These are phyloP conservation scores for Paraphaeosphaeria sporulosa DNA, from an alignment of 2,329 filamentous ascomycete species.

Conservation along the genomic window DNA sequence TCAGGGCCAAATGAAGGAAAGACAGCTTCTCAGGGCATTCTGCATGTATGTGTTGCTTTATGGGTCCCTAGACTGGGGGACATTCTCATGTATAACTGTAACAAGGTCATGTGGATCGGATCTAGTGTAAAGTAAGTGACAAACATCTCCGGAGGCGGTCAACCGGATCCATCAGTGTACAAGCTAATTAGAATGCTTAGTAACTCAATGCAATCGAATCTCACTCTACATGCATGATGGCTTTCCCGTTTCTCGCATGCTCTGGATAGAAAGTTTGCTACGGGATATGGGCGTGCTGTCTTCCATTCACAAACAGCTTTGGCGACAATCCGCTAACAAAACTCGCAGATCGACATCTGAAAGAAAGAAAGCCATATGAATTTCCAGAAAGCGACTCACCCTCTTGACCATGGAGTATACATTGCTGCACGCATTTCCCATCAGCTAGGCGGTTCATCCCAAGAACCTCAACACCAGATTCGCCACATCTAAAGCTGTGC, in stretches of 20 bases:
- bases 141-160: background rate
- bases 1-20: background rate
- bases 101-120: background rate
- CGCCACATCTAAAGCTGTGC: background rate
- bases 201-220: conserved; percentile 5
- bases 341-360: background rate
- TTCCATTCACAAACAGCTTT: background rate
- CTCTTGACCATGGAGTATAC: background rate
- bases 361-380: background rate
- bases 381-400: background rate
- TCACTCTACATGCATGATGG: background rate
- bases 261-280: conserved; percentile 1
- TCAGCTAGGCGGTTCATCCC: background rate
- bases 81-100: background rate
- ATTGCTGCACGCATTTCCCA: background rate
- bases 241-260: background rate
- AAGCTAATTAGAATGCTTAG: conserved; percentile 8
- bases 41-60: background rate
- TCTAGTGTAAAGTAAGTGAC: conserved; percentile 12
- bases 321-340: conserved; percentile 1
- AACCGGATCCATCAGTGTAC: background rate
- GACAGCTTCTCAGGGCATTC: background rate
- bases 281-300: background rate
- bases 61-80: background rate
- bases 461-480: background rate